A percentile compares a stretch with the other conserved stretches of the same genome.
These are phyloP conservation scores for Dioscorea alata DNA, from an alignment of 106 monocot species.

Conservation along the genomic window DNA sequence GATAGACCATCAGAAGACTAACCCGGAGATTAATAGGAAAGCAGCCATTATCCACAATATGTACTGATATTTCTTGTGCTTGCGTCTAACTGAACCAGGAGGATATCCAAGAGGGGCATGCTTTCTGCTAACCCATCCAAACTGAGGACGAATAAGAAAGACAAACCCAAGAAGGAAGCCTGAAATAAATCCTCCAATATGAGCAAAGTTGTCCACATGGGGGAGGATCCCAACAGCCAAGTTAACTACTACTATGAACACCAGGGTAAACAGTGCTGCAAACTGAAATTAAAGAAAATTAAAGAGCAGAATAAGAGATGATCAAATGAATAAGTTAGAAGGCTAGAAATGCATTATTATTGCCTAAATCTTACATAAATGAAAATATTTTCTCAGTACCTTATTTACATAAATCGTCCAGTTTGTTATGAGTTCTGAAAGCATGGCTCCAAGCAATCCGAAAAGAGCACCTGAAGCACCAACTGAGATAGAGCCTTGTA, in stretches of 20 bases:
- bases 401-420: constrained; percentile 97
- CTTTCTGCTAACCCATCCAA: constrained; percentile 44
- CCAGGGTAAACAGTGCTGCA: constrained; percentile 71
- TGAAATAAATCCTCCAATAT: constrained; percentile 65
- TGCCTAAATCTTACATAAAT: too few relatives aligned
- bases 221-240: constrained; percentile 82
- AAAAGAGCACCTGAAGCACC: constrained; percentile 97
- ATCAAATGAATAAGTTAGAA: not conserved
- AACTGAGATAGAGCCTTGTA: constrained; percentile 61
- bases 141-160: constrained; percentile 62
- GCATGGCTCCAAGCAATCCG: constrained; percentile 88
- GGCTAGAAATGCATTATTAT: too few relatives aligned
- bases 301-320: constrained; percentile 5
- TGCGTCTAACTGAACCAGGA: constrained; percentile 20
- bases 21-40: constrained; percentile 36
- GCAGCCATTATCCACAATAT: constrained; percentile 36
- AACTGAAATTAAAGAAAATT: constrained; percentile 33
- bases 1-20: not conserved
- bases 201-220: constrained; percentile 79
- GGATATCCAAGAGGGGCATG: constrained; percentile 28
- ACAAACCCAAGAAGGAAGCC: constrained; percentile 80
- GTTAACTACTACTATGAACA: constrained; percentile 76
- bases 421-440: constrained; percentile 94
- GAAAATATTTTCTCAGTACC: constrained; percentile 22
- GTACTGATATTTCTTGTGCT: constrained; percentile 54